Evolutionary conservation across 768 basidiomycete species (phyloP).

Genomic region (Suillus brevipes): DNA sequence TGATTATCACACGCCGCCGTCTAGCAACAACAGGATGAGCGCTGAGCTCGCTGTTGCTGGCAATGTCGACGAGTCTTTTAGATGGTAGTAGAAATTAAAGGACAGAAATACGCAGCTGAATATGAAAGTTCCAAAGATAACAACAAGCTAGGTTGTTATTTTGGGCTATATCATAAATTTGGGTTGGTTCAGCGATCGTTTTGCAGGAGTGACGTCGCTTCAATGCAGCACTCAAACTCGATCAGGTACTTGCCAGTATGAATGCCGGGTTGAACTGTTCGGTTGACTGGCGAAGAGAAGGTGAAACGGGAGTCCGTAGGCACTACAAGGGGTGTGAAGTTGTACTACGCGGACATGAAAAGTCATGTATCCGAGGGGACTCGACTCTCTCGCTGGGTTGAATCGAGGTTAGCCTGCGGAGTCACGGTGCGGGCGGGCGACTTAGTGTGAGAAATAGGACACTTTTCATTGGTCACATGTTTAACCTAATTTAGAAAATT

Average conservation of each 20-base stretch:
- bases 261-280: conserved; percentile 20
- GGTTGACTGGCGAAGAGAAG: conserved; percentile 1
- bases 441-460: conserved; percentile 20
- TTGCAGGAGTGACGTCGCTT: conserved; percentile 24
- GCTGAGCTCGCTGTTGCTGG: background rate
- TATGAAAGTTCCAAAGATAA: conserved; percentile 10
- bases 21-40: too few species aligned
- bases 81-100: too few species aligned
- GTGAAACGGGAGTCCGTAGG: background rate
- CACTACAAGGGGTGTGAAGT: conserved; percentile 14
- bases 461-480: conserved; percentile 14
- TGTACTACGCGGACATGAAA: conserved; percentile 3
- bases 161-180: conserved; percentile 32
- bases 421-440: conserved; percentile 9
- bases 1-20: conserved; percentile 21
- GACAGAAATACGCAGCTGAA: conserved; percentile 21
- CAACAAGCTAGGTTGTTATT: conserved; percentile 28
- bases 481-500: conserved; percentile 10
- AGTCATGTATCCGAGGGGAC: background rate
- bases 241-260: conserved; percentile 24
- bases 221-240: conserved; percentile 13
- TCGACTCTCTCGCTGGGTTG: conserved; percentile 21
- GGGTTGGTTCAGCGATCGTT: conserved; percentile 17
- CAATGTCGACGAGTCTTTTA: too few species aligned
- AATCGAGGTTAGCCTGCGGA: conserved; percentile 14